phyloP scores from a whole-genome alignment of 768 basidiomycete genomes.

The Serendipita sp. region DNA sequence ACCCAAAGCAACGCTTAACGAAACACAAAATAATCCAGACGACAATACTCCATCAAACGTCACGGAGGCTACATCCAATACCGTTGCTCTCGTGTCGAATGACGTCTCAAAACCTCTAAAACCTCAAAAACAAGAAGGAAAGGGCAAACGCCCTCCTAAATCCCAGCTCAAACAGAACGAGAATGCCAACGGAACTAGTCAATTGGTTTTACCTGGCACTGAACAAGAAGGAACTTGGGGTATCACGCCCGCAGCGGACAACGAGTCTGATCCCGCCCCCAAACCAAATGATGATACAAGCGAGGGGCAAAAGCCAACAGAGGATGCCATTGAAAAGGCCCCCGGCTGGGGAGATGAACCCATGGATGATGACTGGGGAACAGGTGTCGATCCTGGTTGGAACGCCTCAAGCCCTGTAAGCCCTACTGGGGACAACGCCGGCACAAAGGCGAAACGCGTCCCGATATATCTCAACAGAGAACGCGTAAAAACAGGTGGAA shows the following conservation, averaged over 20 bases:
- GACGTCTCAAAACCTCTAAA: background rate
- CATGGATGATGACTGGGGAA: background rate
- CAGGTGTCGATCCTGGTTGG: background rate
- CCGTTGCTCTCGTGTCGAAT: background rate
- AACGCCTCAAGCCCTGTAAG: background rate
- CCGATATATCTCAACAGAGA: constrained; percentile 53
- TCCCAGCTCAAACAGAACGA: background rate
- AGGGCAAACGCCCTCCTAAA: background rate
- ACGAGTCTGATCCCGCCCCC: background rate
- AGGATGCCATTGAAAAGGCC: background rate
- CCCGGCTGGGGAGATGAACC: background rate
- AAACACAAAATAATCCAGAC: background rate
- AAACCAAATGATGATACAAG: background rate
- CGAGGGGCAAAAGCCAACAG: background rate
- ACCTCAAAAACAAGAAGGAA: background rate
- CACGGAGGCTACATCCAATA: background rate
- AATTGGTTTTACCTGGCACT: background rate
- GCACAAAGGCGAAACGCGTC: background rate
- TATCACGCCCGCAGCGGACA: background rate
- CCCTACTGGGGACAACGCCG: background rate
- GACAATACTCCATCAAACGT: background rate
- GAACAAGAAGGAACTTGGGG: background rate
- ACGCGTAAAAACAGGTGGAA: constrained; percentile 68
- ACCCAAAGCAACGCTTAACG: background rate
- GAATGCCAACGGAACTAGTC: background rate